Base-by-base conservation (phyloP, 2,329 filamentous ascomycete genomes). In the Fusarium hainanense region DNA sequence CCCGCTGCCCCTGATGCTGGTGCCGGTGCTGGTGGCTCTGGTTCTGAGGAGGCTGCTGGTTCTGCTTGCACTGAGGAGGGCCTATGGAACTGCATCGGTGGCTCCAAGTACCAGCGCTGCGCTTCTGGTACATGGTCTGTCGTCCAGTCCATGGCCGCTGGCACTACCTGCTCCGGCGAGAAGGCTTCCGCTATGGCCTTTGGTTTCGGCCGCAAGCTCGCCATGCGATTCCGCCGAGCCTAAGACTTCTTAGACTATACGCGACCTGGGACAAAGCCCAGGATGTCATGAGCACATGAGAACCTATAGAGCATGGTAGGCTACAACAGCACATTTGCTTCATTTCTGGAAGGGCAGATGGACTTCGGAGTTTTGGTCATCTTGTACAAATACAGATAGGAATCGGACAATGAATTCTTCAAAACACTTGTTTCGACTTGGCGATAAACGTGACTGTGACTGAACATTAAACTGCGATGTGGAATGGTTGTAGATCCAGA, bases 101-200 rank as follows among this genome's bases (percentile, higher is more conserved):
- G 87, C 51, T 79, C 77, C 25, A 81, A 83, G 51, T 90, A 88
- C 82, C 88, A 90, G 79, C 87, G 87, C 58, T 90, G 88, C 71
- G 88, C 87, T n/a, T 85, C 82, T 16, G 88, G 88, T 8, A 70
- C 77, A 56, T 90, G 88, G 88, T 83, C 85, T 20, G 74, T 71
- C 8, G 66, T 81, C 41, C 81, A 85, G 62, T 71, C 78, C 37
- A 83, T 90, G 82, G 84, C 88, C 3, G 68, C 80, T 2, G 88
- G 88, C 40, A 89, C 85, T 16, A 78, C 79, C 28, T 90, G 88
- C 77, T 68, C 76, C 58, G 68, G 74, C 23, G 78, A 76, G 54
- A 63, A 73, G 37, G 63, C 59, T 21, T 68, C 74, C 21, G 56
- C 68, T 20, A 74, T 81, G 43, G 68, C 69, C 30, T 55, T 55